phyloP scores from a whole-genome alignment of 1,139 yeast genomes.

The Sugiyamaella grinbergsii region DNA sequence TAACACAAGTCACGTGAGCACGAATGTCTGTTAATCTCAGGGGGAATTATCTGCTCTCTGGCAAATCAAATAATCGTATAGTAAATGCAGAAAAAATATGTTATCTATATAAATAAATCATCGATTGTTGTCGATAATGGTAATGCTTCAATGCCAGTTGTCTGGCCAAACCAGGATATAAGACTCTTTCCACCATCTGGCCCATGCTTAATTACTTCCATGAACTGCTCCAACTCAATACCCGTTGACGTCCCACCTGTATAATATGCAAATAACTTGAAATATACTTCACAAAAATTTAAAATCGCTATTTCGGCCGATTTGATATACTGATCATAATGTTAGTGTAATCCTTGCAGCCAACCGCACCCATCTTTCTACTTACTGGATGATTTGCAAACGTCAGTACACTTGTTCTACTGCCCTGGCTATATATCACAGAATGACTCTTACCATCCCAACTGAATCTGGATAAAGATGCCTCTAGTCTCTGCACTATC shows the following conservation, averaged over 20 bases:
- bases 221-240: background rate
- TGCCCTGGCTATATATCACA: slow-evolving; percentile 1
- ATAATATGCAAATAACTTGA: background rate
- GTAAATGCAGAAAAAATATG: background rate
- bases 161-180: slow-evolving; percentile 5
- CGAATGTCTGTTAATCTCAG: background rate
- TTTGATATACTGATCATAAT: background rate
- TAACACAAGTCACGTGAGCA: background rate
- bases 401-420: background rate
- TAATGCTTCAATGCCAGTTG: background rate
- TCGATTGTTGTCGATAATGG: slow-evolving; percentile 10
- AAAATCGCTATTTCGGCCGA: slow-evolving; percentile 10
- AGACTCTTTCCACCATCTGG: background rate
- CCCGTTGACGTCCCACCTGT: background rate
- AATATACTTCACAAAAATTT: slow-evolving; percentile 6
- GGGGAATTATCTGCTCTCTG: background rate
- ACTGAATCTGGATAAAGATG: slow-evolving; percentile 5
- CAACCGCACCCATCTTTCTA: background rate
- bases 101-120: slow-evolving; percentile 16
- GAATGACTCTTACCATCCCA: slow-evolving; percentile 4
- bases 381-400: slow-evolving; percentile 15
- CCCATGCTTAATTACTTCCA: background rate
- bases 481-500: background rate
- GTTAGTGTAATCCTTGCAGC: background rate
- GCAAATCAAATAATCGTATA: background rate